Evolutionary conservation across 768 basidiomycete genomes (phyloP).

Genomic region (Lactarius quietus): DNA sequence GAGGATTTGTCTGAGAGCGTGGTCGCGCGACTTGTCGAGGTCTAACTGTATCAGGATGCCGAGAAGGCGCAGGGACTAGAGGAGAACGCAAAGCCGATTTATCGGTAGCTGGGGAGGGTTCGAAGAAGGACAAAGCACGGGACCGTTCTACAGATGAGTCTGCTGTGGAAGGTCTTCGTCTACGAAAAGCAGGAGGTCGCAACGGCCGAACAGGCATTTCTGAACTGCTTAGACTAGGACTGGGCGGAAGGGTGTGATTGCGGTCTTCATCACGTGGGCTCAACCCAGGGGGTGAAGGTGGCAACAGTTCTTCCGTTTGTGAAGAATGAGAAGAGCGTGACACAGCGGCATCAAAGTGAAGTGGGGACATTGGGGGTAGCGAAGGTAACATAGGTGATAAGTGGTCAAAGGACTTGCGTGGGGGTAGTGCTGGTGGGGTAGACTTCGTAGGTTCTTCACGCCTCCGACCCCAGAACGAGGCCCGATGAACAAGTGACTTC

Average conservation of each 20-base stretch:
- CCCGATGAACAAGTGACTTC: constrained; percentile 19
- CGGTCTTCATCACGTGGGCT: neutral
- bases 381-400: constrained; percentile 38
- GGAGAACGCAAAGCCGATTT: constrained; percentile 9
- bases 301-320: constrained; percentile 30
- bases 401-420: constrained; percentile 32
- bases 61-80: constrained; percentile 23
- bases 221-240: constrained; percentile 8
- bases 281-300: constrained; percentile 24
- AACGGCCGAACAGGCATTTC: constrained; percentile 15
- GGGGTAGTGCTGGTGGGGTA: constrained; percentile 31
- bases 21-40: constrained; percentile 41
- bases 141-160: constrained; percentile 35
- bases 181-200: neutral
- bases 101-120: neutral
- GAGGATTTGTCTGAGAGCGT: constrained; percentile 60
- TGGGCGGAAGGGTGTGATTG: constrained; percentile 11
- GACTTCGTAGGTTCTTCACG: constrained; percentile 40
- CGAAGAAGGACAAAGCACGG: constrained; percentile 31
- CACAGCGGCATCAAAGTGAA: constrained; percentile 35
- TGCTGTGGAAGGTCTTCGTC: constrained; percentile 42
- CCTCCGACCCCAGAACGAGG: constrained; percentile 29
- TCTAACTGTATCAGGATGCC: constrained; percentile 22
- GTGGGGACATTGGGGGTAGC: constrained; percentile 44
- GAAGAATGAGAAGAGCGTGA: constrained; percentile 28